These are phyloP conservation scores for Solanum sparsipilum DNA, from an alignment of 257 asterid genomes.

Conservation along the genomic window DNA sequence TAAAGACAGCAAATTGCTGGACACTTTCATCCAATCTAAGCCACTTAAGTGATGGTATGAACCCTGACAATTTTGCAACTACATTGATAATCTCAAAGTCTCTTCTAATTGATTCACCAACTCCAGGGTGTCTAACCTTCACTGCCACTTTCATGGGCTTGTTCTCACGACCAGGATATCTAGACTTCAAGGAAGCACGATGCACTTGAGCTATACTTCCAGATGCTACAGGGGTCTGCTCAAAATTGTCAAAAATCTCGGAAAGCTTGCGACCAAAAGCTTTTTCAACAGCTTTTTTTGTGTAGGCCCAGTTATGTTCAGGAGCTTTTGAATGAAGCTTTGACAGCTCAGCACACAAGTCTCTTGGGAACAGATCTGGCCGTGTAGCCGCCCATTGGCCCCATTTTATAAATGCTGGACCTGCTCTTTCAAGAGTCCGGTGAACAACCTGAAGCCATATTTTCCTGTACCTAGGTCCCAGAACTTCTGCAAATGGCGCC, in stretches of 20 bases:
- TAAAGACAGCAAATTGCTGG: constrained; percentile 75
- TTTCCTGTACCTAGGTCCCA: constrained; percentile 63
- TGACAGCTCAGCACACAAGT: constrained; percentile 73
- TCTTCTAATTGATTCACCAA: constrained; percentile 80
- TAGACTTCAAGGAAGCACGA: constrained; percentile 54
- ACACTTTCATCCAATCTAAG: constrained; percentile 84
- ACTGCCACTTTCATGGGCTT: constrained; percentile 73
- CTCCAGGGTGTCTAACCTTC: constrained; percentile 89
- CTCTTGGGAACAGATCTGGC: constrained; percentile 84
- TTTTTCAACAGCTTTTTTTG: constrained; percentile 55
- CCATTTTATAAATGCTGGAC: constrained; percentile 98
- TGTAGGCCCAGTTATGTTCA: constrained; percentile 71
- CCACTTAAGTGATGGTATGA: constrained; percentile 65
- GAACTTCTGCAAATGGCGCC: constrained; percentile 87
- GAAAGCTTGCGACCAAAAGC: constrained; percentile 64
- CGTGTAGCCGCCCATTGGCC: constrained; percentile 99
- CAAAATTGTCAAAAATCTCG: constrained; percentile 73
- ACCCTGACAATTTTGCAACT: constrained; percentile 53
- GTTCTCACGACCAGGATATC: constrained; percentile 43
- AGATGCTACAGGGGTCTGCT: constrained; percentile 80
- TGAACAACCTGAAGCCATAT: constrained; percentile 82
- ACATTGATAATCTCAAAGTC: constrained; percentile 71
- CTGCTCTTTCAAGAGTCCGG: constrained; percentile 78
- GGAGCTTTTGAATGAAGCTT: constrained; percentile 95
- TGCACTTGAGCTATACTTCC: constrained; percentile 93